Conservation (phyloP, 805 yeast genomes). For the Ogataea degrootiae region DNA sequence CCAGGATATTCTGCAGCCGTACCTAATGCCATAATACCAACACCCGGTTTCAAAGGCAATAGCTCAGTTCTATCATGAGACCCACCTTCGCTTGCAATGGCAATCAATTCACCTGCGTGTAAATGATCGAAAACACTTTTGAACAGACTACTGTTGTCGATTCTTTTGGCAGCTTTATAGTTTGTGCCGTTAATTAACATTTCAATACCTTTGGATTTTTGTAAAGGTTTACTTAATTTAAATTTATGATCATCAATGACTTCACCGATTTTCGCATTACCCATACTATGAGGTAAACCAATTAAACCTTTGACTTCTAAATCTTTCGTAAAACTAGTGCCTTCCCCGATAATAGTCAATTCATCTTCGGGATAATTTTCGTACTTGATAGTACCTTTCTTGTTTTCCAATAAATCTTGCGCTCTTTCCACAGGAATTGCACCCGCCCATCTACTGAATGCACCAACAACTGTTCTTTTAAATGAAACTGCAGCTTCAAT, state of each 20-base stretch:
- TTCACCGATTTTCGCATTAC: conserved; percentile 67
- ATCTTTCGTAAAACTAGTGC: conserved; percentile 61
- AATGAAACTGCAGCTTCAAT: conserved; percentile 82
- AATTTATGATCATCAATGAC: conserved; percentile 69
- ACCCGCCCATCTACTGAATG: conserved; percentile 66
- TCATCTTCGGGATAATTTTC: conserved; percentile 47
- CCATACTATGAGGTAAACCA: conserved; percentile 74
- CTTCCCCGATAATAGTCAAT: conserved; percentile 56
- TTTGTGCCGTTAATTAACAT: conserved; percentile 47
- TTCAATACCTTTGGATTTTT: conserved; percentile 41
- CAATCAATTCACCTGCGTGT: conserved; percentile 67
- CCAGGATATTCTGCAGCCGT: conserved; percentile 68
- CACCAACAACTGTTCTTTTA: conserved; percentile 63
- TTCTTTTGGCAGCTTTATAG: conserved; percentile 70
- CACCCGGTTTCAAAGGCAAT: conserved; percentile 93
- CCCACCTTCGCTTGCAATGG: conserved; percentile 98
- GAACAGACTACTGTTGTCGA: conserved; percentile 79
- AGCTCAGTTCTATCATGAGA: conserved; percentile 94
- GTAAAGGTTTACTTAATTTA: conserved; percentile 63
- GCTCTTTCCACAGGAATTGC: conserved; percentile 91
- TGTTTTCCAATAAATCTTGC: conserved; percentile 69
- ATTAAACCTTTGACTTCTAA: conserved; percentile 63
- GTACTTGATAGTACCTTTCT: conserved; percentile 52
- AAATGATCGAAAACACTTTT: conserved; percentile 76
- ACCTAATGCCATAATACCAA: conserved; percentile 96